Evolutionary conservation across 2,329 filamentous ascomycete species (phyloP), one percentile per base, ranked within the genome.

Genomic region (Zasmidium citrigriseum): DNA sequence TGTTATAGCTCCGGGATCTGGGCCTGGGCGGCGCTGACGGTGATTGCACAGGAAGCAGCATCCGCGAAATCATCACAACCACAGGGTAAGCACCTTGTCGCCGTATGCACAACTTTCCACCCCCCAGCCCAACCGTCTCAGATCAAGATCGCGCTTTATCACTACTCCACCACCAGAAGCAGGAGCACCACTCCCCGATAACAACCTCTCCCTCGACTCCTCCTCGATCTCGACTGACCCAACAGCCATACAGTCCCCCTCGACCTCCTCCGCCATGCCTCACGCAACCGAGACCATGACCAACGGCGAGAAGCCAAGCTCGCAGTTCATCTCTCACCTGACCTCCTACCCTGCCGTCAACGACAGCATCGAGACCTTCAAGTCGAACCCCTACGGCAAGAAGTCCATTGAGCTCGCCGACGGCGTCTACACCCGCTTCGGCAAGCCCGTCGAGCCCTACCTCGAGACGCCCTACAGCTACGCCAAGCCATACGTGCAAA

Each of bases 281-380:
- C 80, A 82, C 78, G 76, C 79, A 64, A 74, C 78, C 61, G 72
- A 74, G 59, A 66, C 66, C 56, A 68, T 75, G 57, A 76, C 80
- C 68, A 83, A 84, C 72, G 80, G 80, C 70, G 78, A 80, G 62
- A 75, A 76, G 72, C 67, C 75, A 61, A 69, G 80, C 68, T 78
- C 81, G 68, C 74, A 81, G 61, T 82, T 81, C 65, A 53, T 72
- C 58, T 67, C 62, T 41, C 93, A 97, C 73, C 83, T 97, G 63
- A 82, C 87, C 68, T 88, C 88, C 65, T 96, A 96, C 77, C 93
- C 93, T 44, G 77, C 96, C 65, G 84, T 97, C 72, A 86, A 85
- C 72, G 91, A 96, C 75, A 80, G 87, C 70, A 86, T 96, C 76
- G 80, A 85, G 61, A 87, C 86, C 72, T 88, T 96, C 83, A 90